Base-by-base conservation (phyloP, 345 rosid genomes). In the Bruguiera gymnorhiza region DNA sequence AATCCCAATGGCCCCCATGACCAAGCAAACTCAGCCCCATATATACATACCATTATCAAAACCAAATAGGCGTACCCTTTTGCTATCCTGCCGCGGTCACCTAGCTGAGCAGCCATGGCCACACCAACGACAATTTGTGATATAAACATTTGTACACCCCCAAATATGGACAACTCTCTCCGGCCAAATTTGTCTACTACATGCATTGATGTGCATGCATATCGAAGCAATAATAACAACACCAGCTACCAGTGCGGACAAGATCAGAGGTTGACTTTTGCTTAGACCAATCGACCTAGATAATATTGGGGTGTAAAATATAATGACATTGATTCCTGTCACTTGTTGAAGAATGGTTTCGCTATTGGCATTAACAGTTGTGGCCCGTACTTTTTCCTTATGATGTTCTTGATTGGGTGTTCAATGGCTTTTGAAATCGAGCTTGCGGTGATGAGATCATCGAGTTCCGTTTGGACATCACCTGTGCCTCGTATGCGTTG, bases 311-410 rank as follows among this genome's bases (percentile, higher is more conserved):
- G 92, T 90, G 18, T 93, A 90, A 74, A 93, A 93, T 51, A 76
- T 70, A 1, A 88, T 85, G 66, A 88, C 89, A 24, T 93, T 84
- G 72, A 93, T 86, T 1, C 97, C 96, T 0, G 97, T 90, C 29
- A 88, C 89, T 61, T 86, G 88, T 59, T 88, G 93, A 87, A 90
- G 66, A 87, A 82, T 4, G 98, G 97, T 69, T 88, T 85, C 5
- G 72, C 80, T 2, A 88, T 66, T 18, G 98, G 86, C 97, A 87
- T 88, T 37, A 86, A 83, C 10, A 90, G 76, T 60, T 86, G 95
- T 21, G 97, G 93, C 78, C 88, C 79, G 36, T 88, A 86, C 20
- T 71, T 84, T 68, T 79, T 81, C 60, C 78, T 74, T 0, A 69
- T 55, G 65, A 88, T 79, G 15, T 76, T 84, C 71, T 54, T 60